Conservation (phyloP, 495 filamentous ascomycete species). For the Penicillium paxilli region DNA sequence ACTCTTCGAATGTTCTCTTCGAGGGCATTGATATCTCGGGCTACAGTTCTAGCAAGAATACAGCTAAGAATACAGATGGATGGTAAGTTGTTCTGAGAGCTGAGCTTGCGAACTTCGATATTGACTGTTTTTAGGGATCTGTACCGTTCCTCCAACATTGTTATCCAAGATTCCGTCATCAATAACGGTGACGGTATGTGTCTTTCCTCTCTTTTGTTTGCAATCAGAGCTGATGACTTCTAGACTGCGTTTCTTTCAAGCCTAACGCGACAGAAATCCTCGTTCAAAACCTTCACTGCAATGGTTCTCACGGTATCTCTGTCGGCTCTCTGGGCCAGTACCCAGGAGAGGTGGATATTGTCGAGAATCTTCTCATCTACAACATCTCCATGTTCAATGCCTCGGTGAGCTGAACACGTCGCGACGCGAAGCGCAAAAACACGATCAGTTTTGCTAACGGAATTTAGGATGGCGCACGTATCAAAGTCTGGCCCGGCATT, state of each 20-base stretch:
- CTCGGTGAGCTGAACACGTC: constrained; percentile 30
- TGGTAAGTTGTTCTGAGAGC: constrained; percentile 45
- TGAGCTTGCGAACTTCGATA: not conserved
- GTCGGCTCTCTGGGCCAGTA: constrained; percentile 72
- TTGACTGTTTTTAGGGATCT: constrained; percentile 46
- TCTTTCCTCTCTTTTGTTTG: not conserved
- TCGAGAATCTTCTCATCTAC: constrained; percentile 63
- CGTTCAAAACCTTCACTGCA: constrained; percentile 68
- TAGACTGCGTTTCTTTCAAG: constrained; percentile 76
- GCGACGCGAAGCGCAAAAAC: not conserved
- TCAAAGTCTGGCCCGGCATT: constrained; percentile 68
- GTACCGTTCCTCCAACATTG: constrained; percentile 60
- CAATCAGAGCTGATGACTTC: constrained; percentile 6
- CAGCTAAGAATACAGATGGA: constrained; percentile 68
- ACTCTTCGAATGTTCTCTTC: constrained; percentile 65
- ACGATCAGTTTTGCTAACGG: not conserved
- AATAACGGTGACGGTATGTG: constrained; percentile 64
- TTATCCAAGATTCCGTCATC: constrained; percentile 68
- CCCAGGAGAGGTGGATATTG: constrained; percentile 60
- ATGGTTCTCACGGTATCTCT: constrained; percentile 72
- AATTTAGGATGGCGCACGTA: constrained; percentile 60
- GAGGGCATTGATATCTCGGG: constrained; percentile 65
- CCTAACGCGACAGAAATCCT: constrained; percentile 75
- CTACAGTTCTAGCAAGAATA: constrained; percentile 48
- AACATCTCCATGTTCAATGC: constrained; percentile 69